phyloP scores from a whole-genome alignment of 1,284 basidiomycete genomes.

The Ceratobasidium theobromae region DNA sequence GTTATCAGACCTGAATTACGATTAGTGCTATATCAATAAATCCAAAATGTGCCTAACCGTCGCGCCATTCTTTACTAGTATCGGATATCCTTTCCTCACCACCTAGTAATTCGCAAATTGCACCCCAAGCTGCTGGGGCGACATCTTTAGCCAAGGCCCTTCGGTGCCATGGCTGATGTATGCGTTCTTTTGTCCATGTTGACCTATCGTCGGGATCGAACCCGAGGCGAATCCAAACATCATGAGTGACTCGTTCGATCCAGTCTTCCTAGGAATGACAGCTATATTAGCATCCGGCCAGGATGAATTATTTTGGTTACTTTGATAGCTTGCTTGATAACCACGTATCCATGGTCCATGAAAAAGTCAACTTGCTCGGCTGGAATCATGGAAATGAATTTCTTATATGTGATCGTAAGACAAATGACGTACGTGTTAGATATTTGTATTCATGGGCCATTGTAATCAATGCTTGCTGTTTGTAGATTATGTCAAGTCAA shows the following conservation, averaged over 20 bases:
- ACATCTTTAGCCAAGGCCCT: constrained; percentile 38
- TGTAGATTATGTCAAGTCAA: too few relatives aligned
- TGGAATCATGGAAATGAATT: constrained; percentile 13
- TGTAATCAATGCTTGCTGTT: too few relatives aligned
- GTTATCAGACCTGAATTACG: constrained; percentile 26
- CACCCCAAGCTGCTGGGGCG: constrained; percentile 39
- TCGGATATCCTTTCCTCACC: constrained; percentile 32
- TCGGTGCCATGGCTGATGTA: constrained; percentile 40
- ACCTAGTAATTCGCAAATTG: constrained; percentile 37
- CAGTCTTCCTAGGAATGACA: constrained; percentile 6
- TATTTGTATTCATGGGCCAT: constrained; percentile 25
- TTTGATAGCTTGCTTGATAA: constrained; percentile 22
- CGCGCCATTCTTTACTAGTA: constrained; percentile 24
- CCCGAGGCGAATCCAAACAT: constrained; percentile 42
- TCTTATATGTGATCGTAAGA: background rate
- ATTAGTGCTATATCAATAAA: background rate
- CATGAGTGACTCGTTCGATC: constrained; percentile 31
- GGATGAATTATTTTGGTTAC: background rate
- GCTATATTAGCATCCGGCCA: background rate
- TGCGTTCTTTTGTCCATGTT: constrained; percentile 41
- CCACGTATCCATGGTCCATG: constrained; percentile 33
- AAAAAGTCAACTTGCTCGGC: constrained; percentile 36
- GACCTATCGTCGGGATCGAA: constrained; percentile 41
- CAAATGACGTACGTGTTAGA: background rate
- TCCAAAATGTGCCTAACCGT: constrained; percentile 16